A percentile compares a stretch with the other conserved stretches of the same genome.
These are phyloP conservation scores for Leavenworthia alabamica DNA, from an alignment of 345 rosid species.

Conservation along the genomic window DNA sequence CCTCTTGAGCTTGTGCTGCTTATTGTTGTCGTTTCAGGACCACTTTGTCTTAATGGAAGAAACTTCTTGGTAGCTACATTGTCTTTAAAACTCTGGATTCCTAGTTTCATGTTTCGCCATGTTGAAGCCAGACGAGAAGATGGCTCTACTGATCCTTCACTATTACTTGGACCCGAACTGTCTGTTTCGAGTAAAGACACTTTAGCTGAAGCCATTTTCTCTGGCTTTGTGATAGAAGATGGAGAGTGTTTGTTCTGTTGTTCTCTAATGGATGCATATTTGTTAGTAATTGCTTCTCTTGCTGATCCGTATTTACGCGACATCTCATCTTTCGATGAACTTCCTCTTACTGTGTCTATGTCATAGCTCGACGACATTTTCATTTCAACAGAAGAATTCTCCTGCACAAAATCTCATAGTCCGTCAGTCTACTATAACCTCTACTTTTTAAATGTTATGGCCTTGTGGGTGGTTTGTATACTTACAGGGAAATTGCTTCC, in stretches of 20 bases:
- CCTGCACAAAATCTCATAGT: conserved; percentile 37
- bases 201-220: conserved; percentile 61
- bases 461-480: too few species aligned
- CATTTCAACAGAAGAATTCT: conserved; percentile 57
- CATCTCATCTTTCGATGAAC: conserved; percentile 55
- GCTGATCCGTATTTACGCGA: conserved; percentile 52
- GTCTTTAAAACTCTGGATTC: conserved; percentile 79
- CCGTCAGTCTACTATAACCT: not conserved
- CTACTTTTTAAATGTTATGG: too few species aligned
- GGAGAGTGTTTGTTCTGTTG: conserved; percentile 41
- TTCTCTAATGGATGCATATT: conserved; percentile 81
- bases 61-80: conserved; percentile 64
- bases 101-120: conserved; percentile 83
- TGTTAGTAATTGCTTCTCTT: conserved; percentile 74
- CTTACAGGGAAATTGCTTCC: conserved; percentile 38
- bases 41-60: conserved; percentile 58
- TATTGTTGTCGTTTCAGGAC: conserved; percentile 38
- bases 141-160: conserved; percentile 26
- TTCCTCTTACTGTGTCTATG: conserved; percentile 34
- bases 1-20: conserved; percentile 3
- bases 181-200: conserved; percentile 64
- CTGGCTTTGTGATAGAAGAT: too few species aligned
- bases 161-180: conserved; percentile 25
- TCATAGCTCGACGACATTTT: conserved; percentile 42
- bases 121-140: conserved; percentile 55